A percentile compares a stretch with the other conserved stretches of the same genome.
These are phyloP conservation scores for Pseudocercospora vitis DNA, from an alignment of 2,329 filamentous ascomycete species.

Conservation along the genomic window DNA sequence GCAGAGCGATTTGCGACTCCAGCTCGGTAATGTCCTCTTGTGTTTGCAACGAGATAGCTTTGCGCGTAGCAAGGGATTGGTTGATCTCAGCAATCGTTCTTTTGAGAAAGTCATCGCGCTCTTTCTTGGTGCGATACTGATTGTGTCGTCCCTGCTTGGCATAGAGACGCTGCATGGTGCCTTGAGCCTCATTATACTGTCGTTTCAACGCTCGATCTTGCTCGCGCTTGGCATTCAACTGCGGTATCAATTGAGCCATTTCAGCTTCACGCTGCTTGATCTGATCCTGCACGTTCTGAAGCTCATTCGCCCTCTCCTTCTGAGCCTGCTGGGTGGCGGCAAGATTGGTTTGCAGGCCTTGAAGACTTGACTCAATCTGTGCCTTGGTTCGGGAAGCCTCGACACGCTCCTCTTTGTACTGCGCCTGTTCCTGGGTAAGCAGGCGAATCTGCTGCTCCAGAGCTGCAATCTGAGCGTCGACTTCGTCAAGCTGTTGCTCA, in stretches of 20 bases:
- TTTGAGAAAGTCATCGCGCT: slow-evolving; percentile 80
- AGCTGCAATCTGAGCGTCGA: slow-evolving; percentile 77
- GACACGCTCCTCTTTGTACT: slow-evolving; percentile 85
- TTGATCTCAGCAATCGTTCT: slow-evolving; percentile 80
- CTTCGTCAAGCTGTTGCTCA: slow-evolving; percentile 71
- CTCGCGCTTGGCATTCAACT: slow-evolving; percentile 70
- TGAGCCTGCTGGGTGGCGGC: slow-evolving; percentile 73
- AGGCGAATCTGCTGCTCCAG: slow-evolving; percentile 81
- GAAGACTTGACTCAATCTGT: slow-evolving; percentile 81
- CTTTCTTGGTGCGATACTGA: slow-evolving; percentile 82
- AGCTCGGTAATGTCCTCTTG: slow-evolving; percentile 77
- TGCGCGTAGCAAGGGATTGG: slow-evolving; percentile 72
- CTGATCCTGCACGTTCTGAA: slow-evolving; percentile 69
- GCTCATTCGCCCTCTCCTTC: slow-evolving; percentile 67
- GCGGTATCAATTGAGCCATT: slow-evolving; percentile 70
- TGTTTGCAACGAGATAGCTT: slow-evolving; percentile 79
- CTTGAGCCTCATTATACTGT: slow-evolving; percentile 74
- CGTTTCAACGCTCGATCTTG: slow-evolving; percentile 70
- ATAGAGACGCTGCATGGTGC: slow-evolving; percentile 73
- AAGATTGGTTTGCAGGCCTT: slow-evolving; percentile 79
- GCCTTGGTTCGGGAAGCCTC: slow-evolving; percentile 77
- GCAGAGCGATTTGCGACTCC: slow-evolving; percentile 66
- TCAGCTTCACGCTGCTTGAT: slow-evolving; percentile 77
- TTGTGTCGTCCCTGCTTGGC: slow-evolving; percentile 88
- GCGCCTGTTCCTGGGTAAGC: slow-evolving; percentile 76